phyloP scores from a whole-genome alignment of 164 flowering plant species.

The Vitis vinifera region DNA sequence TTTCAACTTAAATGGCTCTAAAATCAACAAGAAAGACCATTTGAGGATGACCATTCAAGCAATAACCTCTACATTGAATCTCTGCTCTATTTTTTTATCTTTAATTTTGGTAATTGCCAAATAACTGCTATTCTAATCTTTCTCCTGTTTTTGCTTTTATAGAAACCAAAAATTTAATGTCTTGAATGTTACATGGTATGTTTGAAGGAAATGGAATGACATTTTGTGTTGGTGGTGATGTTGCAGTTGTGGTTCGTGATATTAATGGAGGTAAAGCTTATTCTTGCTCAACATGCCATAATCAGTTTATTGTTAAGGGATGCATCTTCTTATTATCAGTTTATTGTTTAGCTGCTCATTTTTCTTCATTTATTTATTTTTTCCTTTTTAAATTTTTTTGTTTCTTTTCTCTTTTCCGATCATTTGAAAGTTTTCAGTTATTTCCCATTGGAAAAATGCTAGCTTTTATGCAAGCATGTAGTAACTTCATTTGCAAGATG shows the following conservation, averaged over 20 bases:
- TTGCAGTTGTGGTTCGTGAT: constrained; percentile 51
- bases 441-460: too few species aligned
- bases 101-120: too few species aligned
- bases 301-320: background rate
- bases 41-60: too few species aligned
- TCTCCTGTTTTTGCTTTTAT: background rate
- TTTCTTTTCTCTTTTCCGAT: background rate
- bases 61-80: too few species aligned
- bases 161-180: too few species aligned
- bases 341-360: background rate
- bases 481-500: background rate
- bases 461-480: background rate
- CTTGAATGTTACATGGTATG: background rate
- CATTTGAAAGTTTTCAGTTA: background rate
- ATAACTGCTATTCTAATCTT: too few species aligned
- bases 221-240: constrained; percentile 86
- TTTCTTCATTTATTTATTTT: background rate
- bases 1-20: too few species aligned
- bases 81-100: accelerated
- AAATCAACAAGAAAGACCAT: too few species aligned
- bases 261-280: constrained; percentile 37
- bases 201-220: constrained; percentile 64
- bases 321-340: background rate
- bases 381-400: background rate
- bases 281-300: background rate